Percentiles rank a stretch among this genome's conserved stretches.
phyloP scores from a whole-genome alignment of 768 basidiomycete genomes.

The Mycena albidolilacea region DNA sequence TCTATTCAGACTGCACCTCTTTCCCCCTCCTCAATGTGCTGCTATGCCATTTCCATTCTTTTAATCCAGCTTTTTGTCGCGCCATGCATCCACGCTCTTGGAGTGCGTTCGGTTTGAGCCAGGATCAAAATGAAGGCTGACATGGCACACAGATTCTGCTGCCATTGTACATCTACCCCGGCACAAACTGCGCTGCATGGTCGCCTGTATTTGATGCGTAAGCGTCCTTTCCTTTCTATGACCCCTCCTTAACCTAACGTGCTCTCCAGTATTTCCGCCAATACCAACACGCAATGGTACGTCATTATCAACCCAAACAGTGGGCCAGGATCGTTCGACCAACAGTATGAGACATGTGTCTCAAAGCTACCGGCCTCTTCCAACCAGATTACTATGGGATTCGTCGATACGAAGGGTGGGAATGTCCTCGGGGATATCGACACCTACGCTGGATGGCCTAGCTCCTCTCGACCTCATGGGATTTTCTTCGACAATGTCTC shows the following conservation, averaged over 20 bases:
- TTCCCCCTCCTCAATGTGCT: neutral
- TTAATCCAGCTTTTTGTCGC: constrained; percentile 6
- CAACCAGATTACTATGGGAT: constrained; percentile 26
- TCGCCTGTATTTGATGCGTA: constrained; percentile 19
- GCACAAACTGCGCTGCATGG: constrained; percentile 30
- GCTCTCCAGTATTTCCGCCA: constrained; percentile 27
- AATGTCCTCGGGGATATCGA: constrained; percentile 21
- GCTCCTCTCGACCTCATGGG: constrained; percentile 19
- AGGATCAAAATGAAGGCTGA: neutral
- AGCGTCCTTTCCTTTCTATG: neutral
- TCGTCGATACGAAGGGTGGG: neutral
- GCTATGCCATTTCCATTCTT: neutral
- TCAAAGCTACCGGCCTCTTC: neutral
- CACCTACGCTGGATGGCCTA: constrained; percentile 33
- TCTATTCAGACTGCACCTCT: too few species aligned
- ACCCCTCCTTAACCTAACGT: neutral
- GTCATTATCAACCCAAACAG: constrained; percentile 26
- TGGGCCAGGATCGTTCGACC: constrained; percentile 29
- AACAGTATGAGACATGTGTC: constrained; percentile 3
- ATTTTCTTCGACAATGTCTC: constrained; percentile 29
- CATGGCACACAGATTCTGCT: constrained; percentile 18
- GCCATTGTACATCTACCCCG: constrained; percentile 29
- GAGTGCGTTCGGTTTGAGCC: neutral
- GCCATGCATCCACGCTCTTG: neutral
- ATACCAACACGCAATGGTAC: neutral